These are phyloP conservation scores for Plenodomus biglobosus DNA, from an alignment of 2,329 filamentous ascomycete species.

Conservation along the genomic window DNA sequence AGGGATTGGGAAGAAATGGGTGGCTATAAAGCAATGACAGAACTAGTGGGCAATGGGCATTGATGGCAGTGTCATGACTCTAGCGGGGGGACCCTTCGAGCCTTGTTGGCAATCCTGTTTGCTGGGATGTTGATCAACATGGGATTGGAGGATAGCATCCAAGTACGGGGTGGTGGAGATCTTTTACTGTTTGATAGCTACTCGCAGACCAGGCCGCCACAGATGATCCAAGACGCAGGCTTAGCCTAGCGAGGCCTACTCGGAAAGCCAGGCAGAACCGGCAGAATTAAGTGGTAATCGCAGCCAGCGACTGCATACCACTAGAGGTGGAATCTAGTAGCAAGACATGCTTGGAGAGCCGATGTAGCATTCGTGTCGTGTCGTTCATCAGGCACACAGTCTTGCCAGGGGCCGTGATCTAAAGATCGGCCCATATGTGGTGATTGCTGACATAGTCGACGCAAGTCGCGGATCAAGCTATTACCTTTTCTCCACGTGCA, in stretches of 20 bases:
- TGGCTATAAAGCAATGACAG: slow-evolving; percentile 32
- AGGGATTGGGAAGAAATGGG: slow-evolving; percentile 20
- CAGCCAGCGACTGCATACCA: slow-evolving; percentile 18
- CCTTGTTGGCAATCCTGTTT: slow-evolving; percentile 27
- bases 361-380: slow-evolving; percentile 27
- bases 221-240: slow-evolving; percentile 5
- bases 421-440: slow-evolving; percentile 13
- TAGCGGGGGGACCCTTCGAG: slow-evolving; percentile 27
- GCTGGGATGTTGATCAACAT: slow-evolving; percentile 27
- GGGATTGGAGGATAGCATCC: slow-evolving; percentile 25
- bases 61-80: slow-evolving; percentile 23
- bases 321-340: slow-evolving; percentile 20
- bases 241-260: slow-evolving; percentile 25
- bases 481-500: slow-evolving; percentile 14
- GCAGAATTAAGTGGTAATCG: slow-evolving; percentile 17
- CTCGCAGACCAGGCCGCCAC: slow-evolving; percentile 15
- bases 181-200: slow-evolving; percentile 9
- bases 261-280: slow-evolving; percentile 14
- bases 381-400: slow-evolving; percentile 18
- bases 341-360: slow-evolving; percentile 23
- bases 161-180: slow-evolving; percentile 24
- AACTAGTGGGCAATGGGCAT: slow-evolving; percentile 22
- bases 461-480: slow-evolving; percentile 27
- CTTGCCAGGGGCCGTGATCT: neutral
- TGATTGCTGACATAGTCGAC: slow-evolving; percentile 31